phyloP scores from a whole-genome alignment of 148 eudicot genomes.

The Suaeda aralocaspica region DNA sequence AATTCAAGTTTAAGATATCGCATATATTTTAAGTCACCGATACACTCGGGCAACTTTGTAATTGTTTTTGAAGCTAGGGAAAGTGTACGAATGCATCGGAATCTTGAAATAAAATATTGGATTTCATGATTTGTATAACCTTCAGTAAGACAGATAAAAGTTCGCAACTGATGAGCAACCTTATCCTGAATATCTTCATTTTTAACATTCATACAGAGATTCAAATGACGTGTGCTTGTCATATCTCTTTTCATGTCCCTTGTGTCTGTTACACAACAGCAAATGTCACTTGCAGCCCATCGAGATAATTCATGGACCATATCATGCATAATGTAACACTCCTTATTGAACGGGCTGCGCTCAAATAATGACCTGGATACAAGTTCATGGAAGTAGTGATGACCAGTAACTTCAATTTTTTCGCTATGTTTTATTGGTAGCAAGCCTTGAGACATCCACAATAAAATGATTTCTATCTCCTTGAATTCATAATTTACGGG shows the following conservation, averaged over 20 bases:
- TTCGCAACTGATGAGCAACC: not conserved
- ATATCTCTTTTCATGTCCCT: not conserved
- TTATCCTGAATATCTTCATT: not conserved
- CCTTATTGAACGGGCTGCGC: not conserved
- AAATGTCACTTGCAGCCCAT: slow-evolving; percentile 1
- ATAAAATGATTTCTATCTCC: not conserved
- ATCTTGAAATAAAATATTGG: not conserved
- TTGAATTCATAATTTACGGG: not conserved
- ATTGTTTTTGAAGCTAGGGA: not conserved
- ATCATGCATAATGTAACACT: not conserved
- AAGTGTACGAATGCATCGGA: not conserved
- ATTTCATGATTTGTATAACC: not conserved
- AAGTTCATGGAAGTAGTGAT: not conserved
- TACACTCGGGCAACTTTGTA: not conserved
- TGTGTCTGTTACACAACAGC: not conserved
- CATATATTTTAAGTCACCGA: slow-evolving; percentile 8
- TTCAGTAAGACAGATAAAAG: not conserved
- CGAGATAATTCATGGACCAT: slow-evolving; percentile 3
- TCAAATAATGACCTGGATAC: slow-evolving; percentile 17
- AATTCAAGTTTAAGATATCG: not conserved
- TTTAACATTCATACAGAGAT: not conserved
- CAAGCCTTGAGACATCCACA: slow-evolving; percentile 14
- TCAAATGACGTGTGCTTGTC: not conserved
- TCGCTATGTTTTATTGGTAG: not conserved
- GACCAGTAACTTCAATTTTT: slow-evolving; percentile 7